Percentiles rank a stretch among this genome's conserved stretches.
Evolutionary conservation across 106 monocot genomes (phyloP).

Genomic region (Triglochin maritima): DNA sequence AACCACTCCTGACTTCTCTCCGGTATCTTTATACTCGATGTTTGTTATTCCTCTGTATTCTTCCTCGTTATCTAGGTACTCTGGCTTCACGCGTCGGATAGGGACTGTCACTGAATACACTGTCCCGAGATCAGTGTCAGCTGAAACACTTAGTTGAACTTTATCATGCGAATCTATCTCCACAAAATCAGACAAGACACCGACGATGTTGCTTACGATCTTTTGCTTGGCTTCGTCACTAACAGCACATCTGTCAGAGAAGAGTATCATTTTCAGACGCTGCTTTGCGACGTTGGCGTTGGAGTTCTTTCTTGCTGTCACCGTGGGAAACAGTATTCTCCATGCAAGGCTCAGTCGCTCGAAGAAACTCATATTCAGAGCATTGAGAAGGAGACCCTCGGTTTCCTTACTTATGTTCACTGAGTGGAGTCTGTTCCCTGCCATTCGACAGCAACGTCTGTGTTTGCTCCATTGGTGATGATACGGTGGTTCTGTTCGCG

Average conservation of each 20-base stretch:
- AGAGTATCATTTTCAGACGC: constrained; percentile 91
- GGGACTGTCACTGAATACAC: constrained; percentile 82
- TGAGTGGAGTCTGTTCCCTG: constrained; percentile 8
- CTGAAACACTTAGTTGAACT: constrained; percentile 76
- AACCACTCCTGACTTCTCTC: constrained; percentile 55
- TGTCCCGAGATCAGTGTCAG: constrained; percentile 70
- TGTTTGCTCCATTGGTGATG: background rate
- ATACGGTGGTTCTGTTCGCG: background rate
- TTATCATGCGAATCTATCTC: constrained; percentile 93
- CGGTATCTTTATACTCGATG: constrained; percentile 64
- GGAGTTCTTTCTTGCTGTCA: constrained; percentile 25
- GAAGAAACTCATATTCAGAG: constrained; percentile 65
- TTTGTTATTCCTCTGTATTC: constrained; percentile 61
- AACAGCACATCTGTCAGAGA: constrained; percentile 84
- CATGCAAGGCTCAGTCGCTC: constrained; percentile 72
- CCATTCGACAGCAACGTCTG: constrained; percentile 6
- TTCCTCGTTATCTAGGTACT: constrained; percentile 73
- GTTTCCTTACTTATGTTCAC: constrained; percentile 27
- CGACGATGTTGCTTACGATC: constrained; percentile 63
- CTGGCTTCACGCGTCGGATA: constrained; percentile 73
- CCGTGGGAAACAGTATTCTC: constrained; percentile 69
- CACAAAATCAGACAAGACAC: constrained; percentile 79
- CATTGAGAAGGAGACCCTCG: constrained; percentile 47
- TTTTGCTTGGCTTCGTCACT: constrained; percentile 88
- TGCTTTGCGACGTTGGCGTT: constrained; percentile 88